phyloP scores from a whole-genome alignment of 1,284 basidiomycete genomes.

The Cryptococcus wingfieldii region DNA sequence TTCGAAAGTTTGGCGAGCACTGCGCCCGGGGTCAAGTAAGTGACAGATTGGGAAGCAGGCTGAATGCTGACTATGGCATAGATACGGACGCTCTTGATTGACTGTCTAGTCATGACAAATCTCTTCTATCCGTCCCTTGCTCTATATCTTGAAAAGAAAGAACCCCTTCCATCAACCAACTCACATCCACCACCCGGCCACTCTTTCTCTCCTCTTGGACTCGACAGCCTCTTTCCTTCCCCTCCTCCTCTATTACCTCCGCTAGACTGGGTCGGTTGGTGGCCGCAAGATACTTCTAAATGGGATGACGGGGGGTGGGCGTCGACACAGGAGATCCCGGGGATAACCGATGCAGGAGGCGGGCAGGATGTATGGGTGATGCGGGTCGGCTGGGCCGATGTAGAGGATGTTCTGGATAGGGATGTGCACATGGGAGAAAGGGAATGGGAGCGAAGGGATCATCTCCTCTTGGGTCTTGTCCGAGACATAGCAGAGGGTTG shows the following conservation, averaged over 20 bases:
- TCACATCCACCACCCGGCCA: slow-evolving; percentile 25
- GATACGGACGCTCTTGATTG: slow-evolving; percentile 88
- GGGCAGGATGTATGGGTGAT: slow-evolving; percentile 26
- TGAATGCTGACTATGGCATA: slow-evolving; percentile 41
- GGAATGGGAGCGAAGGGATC: slow-evolving; percentile 24
- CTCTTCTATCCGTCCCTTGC: slow-evolving; percentile 89
- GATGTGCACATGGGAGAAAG: slow-evolving; percentile 6
- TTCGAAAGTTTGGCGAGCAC: slow-evolving; percentile 47
- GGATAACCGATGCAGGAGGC: neutral
- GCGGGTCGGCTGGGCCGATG: slow-evolving; percentile 42
- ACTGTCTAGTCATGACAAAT: slow-evolving; percentile 89
- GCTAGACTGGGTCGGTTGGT: slow-evolving; percentile 38
- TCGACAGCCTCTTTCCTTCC: slow-evolving; percentile 42
- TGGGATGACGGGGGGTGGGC: slow-evolving; percentile 15
- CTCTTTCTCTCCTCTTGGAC: slow-evolving; percentile 36
- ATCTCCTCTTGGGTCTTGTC: slow-evolving; percentile 14
- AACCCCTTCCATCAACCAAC: slow-evolving; percentile 23
- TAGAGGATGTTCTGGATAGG: slow-evolving; percentile 39
- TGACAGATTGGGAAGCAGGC: slow-evolving; percentile 2
- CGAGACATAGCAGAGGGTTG: slow-evolving; percentile 26
- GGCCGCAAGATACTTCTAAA: slow-evolving; percentile 27
- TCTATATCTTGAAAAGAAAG: slow-evolving; percentile 61
- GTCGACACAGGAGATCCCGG: slow-evolving; percentile 3
- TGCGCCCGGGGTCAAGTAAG: slow-evolving; percentile 48
- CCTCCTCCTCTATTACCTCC: slow-evolving; percentile 42